phyloP scores from a whole-genome alignment of 805 yeast genomes.

The Spencermartinsiella europaea region DNA sequence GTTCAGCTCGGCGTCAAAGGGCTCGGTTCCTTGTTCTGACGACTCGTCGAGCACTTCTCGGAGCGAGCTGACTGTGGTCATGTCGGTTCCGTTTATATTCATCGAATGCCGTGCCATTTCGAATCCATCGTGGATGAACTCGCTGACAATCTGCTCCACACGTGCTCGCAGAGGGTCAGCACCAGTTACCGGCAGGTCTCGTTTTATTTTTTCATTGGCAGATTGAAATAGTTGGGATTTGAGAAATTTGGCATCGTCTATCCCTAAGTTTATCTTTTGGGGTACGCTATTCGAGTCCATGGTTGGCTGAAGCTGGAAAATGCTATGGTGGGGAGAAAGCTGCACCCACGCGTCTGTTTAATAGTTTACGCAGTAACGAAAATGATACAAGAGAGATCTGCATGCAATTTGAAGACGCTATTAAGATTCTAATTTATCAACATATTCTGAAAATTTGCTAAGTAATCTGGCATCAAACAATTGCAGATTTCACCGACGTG shows the following conservation, averaged over 20 bases:
- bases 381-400: too few species aligned
- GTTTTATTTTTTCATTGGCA: conserved; percentile 42
- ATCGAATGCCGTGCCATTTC: conserved; percentile 53
- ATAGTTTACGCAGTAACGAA: too few species aligned
- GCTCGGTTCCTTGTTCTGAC: conserved; percentile 49
- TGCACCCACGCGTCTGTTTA: too few species aligned
- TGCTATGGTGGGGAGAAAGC: too few species aligned
- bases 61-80: conserved; percentile 27
- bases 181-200: conserved; percentile 40
- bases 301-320: conserved; percentile 2
- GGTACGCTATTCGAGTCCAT: conserved; percentile 10
- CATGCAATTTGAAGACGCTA: too few species aligned
- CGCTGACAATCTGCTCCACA: conserved; percentile 34
- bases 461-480: too few species aligned
- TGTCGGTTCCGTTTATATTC: conserved; percentile 51
- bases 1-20: conserved; percentile 63
- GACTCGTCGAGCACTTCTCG: conserved; percentile 19
- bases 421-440: too few species aligned
- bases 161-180: conserved; percentile 43
- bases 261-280: conserved; percentile 39
- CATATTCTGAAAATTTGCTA: too few species aligned
- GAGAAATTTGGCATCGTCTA: conserved; percentile 49
- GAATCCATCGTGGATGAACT: conserved; percentile 47
- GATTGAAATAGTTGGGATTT: conserved; percentile 41
- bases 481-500: too few species aligned